Conservation (phyloP, 2,329 filamentous ascomycete genomes). For the Exophiala oligosperma region DNA sequence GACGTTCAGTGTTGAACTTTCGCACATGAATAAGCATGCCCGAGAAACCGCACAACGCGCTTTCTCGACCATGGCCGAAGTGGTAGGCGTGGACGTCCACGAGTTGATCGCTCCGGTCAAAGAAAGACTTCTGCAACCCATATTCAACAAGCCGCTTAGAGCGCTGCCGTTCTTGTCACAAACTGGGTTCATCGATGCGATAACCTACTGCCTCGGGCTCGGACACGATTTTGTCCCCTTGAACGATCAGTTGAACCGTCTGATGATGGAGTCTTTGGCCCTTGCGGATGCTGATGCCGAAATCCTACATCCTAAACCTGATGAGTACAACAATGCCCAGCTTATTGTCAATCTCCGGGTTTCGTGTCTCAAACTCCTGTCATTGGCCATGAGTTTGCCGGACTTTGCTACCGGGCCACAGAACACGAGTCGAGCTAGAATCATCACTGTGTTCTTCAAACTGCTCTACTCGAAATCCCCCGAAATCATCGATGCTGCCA, state of each 20-base stretch:
- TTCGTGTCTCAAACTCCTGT: conserved; percentile 88
- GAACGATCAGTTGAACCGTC: conserved; percentile 84
- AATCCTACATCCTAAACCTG: conserved; percentile 84
- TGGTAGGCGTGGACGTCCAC: conserved; percentile 75
- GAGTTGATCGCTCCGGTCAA: conserved; percentile 89
- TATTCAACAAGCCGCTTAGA: conserved; percentile 91
- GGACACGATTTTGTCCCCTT: conserved; percentile 88
- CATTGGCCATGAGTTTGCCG: conserved; percentile 88
- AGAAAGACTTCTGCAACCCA: conserved; percentile 82
- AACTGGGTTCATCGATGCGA: conserved; percentile 97
- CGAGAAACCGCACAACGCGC: conserved; percentile 81
- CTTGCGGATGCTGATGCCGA: conserved; percentile 94
- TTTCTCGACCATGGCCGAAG: conserved; percentile 77
- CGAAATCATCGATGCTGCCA: conserved; percentile 90
- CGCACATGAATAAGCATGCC: conserved; percentile 94
- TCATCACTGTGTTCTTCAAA: conserved; percentile 97
- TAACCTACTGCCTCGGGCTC: conserved; percentile 89
- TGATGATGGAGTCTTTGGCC: conserved; percentile 91
- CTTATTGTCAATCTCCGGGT: conserved; percentile 89
- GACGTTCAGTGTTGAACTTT: conserved; percentile 82
- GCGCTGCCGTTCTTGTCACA: conserved; percentile 92
- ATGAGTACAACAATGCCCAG: conserved; percentile 93
- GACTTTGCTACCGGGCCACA: conserved; percentile 76
- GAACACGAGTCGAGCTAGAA: conserved; percentile 63
- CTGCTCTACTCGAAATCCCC: conserved; percentile 90